Conservation (phyloP, 768 basidiomycete genomes). For the Boletales sp. region DNA sequence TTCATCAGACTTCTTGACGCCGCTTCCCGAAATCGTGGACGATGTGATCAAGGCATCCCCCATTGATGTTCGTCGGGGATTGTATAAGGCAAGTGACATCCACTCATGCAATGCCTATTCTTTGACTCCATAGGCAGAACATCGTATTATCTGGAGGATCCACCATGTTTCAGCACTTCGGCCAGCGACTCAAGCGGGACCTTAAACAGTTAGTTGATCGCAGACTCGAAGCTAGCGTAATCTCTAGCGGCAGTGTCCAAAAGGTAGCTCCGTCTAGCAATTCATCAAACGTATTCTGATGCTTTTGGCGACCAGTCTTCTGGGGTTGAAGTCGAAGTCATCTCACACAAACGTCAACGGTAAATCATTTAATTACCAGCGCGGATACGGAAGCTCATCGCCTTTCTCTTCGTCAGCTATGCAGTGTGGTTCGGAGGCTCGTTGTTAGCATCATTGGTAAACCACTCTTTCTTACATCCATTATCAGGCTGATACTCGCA, state of each 20-base stretch:
- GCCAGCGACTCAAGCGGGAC: slow-evolving; percentile 94
- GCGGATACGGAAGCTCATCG: slow-evolving; percentile 3
- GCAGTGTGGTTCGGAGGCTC: slow-evolving; percentile 99
- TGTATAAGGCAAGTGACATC: slow-evolving; percentile 75
- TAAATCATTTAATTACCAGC: slow-evolving; percentile 30
- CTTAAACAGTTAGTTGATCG: slow-evolving; percentile 92
- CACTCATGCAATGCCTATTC: not conserved
- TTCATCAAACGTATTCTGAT: slow-evolving; percentile 1
- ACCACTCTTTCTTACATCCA: slow-evolving; percentile 21
- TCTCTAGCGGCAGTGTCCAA: slow-evolving; percentile 68
- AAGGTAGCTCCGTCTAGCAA: slow-evolving; percentile 42
- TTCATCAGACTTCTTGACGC: slow-evolving; percentile 96
- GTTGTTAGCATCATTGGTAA: slow-evolving; percentile 85
- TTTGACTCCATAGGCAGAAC: slow-evolving; percentile 52
- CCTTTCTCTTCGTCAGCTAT: slow-evolving; percentile 43
- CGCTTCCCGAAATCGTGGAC: slow-evolving; percentile 94
- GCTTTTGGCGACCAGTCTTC: slow-evolving; percentile 58
- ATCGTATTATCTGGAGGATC: slow-evolving; percentile 97
- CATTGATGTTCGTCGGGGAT: slow-evolving; percentile 92
- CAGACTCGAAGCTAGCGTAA: slow-evolving; percentile 73
- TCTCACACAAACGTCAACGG: slow-evolving; percentile 96
- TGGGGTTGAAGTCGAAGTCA: slow-evolving; percentile 97
- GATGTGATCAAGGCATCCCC: slow-evolving; percentile 93
- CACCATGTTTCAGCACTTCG: slow-evolving; percentile 99
- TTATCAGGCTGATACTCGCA: slow-evolving; percentile 3